Conservation (phyloP, 306 rosid genomes). For the Vigna hirtella region DNA sequence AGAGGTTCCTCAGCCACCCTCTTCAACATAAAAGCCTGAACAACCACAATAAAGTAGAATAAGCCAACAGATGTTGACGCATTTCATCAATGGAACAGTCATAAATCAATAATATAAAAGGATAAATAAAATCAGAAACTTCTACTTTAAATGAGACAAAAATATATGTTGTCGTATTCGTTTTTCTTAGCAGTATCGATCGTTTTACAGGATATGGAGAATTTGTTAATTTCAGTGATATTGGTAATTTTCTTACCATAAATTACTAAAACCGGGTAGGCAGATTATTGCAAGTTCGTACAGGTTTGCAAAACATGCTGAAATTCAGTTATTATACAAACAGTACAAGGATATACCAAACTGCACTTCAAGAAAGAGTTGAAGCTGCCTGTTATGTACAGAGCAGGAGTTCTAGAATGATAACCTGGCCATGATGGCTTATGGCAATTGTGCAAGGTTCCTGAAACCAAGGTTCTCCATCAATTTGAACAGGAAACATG, state of each 20-base stretch:
- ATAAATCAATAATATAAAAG: constrained; percentile 13
- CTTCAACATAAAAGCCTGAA: constrained; percentile 97
- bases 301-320: constrained; percentile 18
- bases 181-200: constrained; percentile 14
- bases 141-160: background rate
- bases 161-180: background rate
- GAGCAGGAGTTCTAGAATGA: constrained; percentile 37
- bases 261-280: constrained; percentile 21
- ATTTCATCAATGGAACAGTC: constrained; percentile 6
- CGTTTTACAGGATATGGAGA: constrained; percentile 24
- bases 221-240: constrained; percentile 21
- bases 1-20: constrained; percentile 95
- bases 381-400: constrained; percentile 22
- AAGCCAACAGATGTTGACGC: constrained; percentile 14
- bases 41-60: constrained; percentile 36
- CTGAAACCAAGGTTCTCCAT: constrained; percentile 99
- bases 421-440: constrained; percentile 96
- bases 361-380: background rate
- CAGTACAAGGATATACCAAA: constrained; percentile 22
- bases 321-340: constrained; percentile 32
- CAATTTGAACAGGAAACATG: constrained; percentile 90
- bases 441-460: constrained; percentile 73
- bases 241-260: background rate
- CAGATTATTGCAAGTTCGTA: constrained; percentile 18
- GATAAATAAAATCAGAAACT: constrained; percentile 29